Evolutionary conservation across 495 filamentous ascomycete genomes (phyloP).

Genomic region (Aspergillus nanangensis): DNA sequence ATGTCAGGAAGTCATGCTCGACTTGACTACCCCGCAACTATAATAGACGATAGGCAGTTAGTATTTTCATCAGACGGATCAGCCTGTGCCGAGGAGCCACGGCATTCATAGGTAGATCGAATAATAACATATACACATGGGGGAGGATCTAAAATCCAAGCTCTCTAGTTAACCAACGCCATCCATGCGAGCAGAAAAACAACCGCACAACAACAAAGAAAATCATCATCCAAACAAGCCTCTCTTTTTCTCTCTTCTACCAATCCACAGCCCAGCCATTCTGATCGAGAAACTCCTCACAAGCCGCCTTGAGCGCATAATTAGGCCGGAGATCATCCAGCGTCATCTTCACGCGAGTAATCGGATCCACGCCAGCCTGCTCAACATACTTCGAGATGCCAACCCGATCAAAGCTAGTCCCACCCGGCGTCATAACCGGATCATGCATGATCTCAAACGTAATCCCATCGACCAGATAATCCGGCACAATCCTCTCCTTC

Average conservation of each 20-base stretch:
- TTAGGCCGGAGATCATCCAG: conserved; percentile 78
- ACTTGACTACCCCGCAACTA: too few species aligned
- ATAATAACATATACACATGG: too few species aligned
- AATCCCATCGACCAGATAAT: conserved; percentile 85
- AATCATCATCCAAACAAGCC: too few species aligned
- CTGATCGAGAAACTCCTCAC: conserved; percentile 73
- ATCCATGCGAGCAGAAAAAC: not conserved
- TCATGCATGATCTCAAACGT: conserved; percentile 92
- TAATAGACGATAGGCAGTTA: too few species aligned
- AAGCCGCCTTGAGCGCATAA: conserved; percentile 75
- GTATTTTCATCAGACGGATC: too few species aligned
- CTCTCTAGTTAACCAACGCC: not conserved
- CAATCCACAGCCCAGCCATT: conserved; percentile 96
- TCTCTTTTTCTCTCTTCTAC: conserved; percentile 30
- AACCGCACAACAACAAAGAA: too few species aligned
- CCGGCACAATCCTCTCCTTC: conserved; percentile 68
- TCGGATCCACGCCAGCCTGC: conserved; percentile 68
- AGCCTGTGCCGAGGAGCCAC: too few species aligned
- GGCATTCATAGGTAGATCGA: too few species aligned
- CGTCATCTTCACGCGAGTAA: conserved; percentile 71
- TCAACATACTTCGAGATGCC: conserved; percentile 85
- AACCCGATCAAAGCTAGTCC: conserved; percentile 82
- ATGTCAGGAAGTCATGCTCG: too few species aligned
- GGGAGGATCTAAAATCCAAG: too few species aligned
- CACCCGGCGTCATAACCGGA: conserved; percentile 82